Evolutionary conservation across 2,329 filamentous ascomycete species (phyloP), one percentile per base, ranked within the genome.

Genomic region (Aspergillus niger): DNA sequence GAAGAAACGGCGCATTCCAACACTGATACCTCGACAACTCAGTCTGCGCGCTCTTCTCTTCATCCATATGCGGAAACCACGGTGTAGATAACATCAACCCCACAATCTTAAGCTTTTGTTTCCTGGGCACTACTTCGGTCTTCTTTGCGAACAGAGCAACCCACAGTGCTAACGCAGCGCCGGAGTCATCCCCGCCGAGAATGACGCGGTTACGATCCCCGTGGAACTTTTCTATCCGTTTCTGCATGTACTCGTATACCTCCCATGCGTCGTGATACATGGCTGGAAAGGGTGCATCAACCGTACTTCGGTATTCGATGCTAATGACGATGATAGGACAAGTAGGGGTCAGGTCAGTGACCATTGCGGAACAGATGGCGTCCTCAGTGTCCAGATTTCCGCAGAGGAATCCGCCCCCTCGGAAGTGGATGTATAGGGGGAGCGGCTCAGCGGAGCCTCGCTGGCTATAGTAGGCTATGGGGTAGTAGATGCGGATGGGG

Each of bases 261-360:
- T 87, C 85, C 59, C 84, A 80, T 0, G 77, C 70, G 50, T 88
- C 86, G 47, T 72, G 51, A 80, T 81, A 85, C 0, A 80, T 78
- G 0, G 78, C 81, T 0, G 85, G 86, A 59, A 82, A 87, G 0
- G 60, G 65, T 62, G 79, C 72, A 55, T 86, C 81, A 0, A 85
- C 85, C 0, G 84, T 85, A 65, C 87, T 85, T 0, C 86, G 81
- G 67, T 87, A 87, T 63, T 85, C 84, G 11, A 86, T 74, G 44
- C 85, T 84, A 1, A 86, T 65, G 0, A 86, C 83, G 0, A 82
- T 71, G 2, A 81, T 51, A 3, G 70, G 71, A 1, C 56, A 56
- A 17, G 32, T 54, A 2, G 41, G 7, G 5, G 66, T 63, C 2
- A 71, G 64, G 0, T 63, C 58, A 11, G 79, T 68, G 0, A 83